phyloP scores from a whole-genome alignment of 352 stramenopile genomes.

The Pythium coloratum region DNA sequence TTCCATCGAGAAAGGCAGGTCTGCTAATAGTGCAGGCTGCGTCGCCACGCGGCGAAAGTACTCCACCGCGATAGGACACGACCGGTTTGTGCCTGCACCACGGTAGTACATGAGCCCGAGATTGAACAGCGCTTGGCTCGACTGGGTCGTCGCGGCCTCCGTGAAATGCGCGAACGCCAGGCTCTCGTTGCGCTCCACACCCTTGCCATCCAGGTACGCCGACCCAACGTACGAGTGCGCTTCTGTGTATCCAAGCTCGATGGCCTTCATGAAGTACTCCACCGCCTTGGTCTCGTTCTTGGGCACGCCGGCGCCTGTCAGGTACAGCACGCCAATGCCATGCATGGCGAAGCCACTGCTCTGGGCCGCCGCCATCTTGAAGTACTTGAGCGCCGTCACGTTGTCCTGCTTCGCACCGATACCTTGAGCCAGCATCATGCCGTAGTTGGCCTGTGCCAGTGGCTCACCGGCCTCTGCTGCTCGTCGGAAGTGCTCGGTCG shows the following conservation, averaged over 20 bases:
- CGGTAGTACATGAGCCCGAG: conserved; percentile 75
- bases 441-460: conserved; percentile 67
- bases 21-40: conserved; percentile 43
- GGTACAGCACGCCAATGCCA: conserved; percentile 64
- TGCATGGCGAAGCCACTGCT: conserved; percentile 66
- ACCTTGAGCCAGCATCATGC: conserved; percentile 69
- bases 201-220: conserved; percentile 62
- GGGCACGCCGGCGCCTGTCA: conserved; percentile 46
- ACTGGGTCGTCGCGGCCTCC: conserved; percentile 47
- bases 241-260: conserved; percentile 56
- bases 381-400: conserved; percentile 57
- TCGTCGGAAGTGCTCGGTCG: conserved; percentile 60
- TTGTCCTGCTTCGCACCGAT: conserved; percentile 62
- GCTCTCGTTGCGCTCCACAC: conserved; percentile 44
- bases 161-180: conserved; percentile 63
- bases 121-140: conserved; percentile 64
- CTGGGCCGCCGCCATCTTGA: conserved; percentile 51
- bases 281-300: conserved; percentile 64
- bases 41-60: conserved; percentile 71
- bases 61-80: conserved; percentile 45
- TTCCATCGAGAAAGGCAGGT: conserved; percentile 63
- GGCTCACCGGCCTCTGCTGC: conserved; percentile 67
- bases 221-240: conserved; percentile 71
- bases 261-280: conserved; percentile 58
- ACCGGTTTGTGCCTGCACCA: conserved; percentile 49